phyloP scores from a whole-genome alignment of 2,329 filamentous ascomycete genomes.

The Stylonectria norvegica region DNA sequence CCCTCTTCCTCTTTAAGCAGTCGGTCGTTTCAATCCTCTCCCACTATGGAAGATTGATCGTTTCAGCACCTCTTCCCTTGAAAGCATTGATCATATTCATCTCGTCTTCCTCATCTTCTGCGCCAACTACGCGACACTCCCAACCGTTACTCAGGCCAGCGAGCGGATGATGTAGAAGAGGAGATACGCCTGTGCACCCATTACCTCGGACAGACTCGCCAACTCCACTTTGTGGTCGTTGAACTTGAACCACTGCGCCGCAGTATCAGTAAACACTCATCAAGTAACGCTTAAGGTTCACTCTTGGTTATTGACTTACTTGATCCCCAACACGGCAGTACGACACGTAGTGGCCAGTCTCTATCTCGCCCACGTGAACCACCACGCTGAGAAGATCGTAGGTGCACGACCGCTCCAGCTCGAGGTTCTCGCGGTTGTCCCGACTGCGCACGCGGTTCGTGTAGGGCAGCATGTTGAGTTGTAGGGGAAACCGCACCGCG shows the following conservation, averaged over 20 bases:
- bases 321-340: constrained; percentile 79
- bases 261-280: constrained; percentile 10
- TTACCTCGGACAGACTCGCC: constrained; percentile 78
- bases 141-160: constrained; percentile 46
- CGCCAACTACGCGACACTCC: too few species aligned
- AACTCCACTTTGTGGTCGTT: constrained; percentile 91
- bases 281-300: background rate
- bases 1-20: too few species aligned
- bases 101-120: background rate
- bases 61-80: background rate
- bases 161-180: constrained; percentile 79
- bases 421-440: constrained; percentile 51
- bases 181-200: constrained; percentile 82
- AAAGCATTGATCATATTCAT: background rate
- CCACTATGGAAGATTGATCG: too few species aligned
- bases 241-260: constrained; percentile 81
- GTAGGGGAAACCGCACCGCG: constrained; percentile 78
- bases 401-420: constrained; percentile 63
- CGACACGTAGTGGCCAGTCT: constrained; percentile 89
- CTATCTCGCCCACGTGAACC: constrained; percentile 88
- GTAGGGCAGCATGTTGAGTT: constrained; percentile 88
- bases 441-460: constrained; percentile 61
- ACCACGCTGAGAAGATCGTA: constrained; percentile 90
- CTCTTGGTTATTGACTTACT: constrained; percentile 28
- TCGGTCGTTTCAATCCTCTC: too few species aligned